phyloP scores from a whole-genome alignment of 495 filamentous ascomycete species.

The Lasiosphaeria hispida region DNA sequence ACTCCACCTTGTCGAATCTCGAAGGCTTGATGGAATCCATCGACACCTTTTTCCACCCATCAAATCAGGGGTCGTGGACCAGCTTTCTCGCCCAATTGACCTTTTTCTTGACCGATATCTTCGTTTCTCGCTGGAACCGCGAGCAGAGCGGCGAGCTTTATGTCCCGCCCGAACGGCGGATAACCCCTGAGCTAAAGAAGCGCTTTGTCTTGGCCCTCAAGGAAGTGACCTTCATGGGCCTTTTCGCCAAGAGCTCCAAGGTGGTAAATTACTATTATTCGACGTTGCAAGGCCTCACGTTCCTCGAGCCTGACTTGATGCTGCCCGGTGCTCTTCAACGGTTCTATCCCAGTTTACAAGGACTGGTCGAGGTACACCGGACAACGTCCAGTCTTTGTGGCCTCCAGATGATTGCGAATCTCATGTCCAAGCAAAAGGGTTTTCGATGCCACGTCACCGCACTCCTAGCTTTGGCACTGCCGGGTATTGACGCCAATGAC shows the following conservation, averaged over 20 bases:
- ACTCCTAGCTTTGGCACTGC: conserved; percentile 83
- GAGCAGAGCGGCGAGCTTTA: conserved; percentile 91
- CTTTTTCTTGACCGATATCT: conserved; percentile 92
- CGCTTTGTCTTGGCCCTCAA: conserved; percentile 88
- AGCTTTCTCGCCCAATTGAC: conserved; percentile 85
- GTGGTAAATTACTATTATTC: conserved; percentile 89
- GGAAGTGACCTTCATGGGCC: conserved; percentile 97
- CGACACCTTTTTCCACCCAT: conserved; percentile 98
- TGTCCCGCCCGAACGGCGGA: conserved; percentile 69
- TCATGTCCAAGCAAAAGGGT: conserved; percentile 87
- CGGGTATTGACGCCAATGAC: conserved; percentile 97
- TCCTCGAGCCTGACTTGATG: conserved; percentile 87
- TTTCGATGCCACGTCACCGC: conserved; percentile 95
- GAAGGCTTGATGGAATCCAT: conserved; percentile 94
- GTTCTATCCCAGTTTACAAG: conserved; percentile 95
- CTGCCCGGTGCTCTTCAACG: conserved; percentile 90
- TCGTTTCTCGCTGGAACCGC: conserved; percentile 96
- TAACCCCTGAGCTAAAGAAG: conserved; percentile 76
- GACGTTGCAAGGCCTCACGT: conserved; percentile 83
- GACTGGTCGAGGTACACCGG: conserved; percentile 93
- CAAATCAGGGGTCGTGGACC: conserved; percentile 92
- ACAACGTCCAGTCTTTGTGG: conserved; percentile 92
- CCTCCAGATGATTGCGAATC: conserved; percentile 81
- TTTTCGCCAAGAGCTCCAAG: conserved; percentile 90
- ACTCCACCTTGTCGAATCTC: conserved; percentile 78